phyloP scores from a whole-genome alignment of 371 early-diverging fungal genomes.

The Apophysomyces sp. region DNA sequence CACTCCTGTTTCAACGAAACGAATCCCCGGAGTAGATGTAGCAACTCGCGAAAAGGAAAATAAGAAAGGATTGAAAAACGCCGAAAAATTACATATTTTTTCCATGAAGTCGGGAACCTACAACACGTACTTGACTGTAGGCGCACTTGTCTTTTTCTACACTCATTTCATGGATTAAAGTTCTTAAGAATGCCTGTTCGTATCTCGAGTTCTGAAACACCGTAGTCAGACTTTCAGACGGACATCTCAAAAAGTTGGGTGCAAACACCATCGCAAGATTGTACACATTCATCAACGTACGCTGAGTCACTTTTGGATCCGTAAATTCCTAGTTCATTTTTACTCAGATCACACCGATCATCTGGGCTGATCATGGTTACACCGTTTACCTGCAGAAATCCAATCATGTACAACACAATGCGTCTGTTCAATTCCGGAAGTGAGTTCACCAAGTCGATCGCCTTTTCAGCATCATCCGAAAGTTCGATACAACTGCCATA shows the following conservation, averaged over 20 bases:
- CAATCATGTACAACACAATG: conserved; percentile 79
- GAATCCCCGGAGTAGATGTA: too few species aligned
- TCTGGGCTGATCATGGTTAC: conserved; percentile 1
- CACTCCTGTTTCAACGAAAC: too few species aligned
- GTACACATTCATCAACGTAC: conserved; percentile 85
- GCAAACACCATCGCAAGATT: conserved; percentile 98
- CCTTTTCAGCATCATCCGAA: conserved; percentile 56
- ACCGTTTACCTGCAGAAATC: conserved; percentile 71
- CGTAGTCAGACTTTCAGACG: conserved; percentile 72
- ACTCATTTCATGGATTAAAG: conserved; percentile 28
- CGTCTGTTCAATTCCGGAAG: conserved; percentile 77
- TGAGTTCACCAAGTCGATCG: conserved; percentile 60
- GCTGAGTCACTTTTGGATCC: conserved; percentile 61
- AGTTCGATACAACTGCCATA: conserved; percentile 73
- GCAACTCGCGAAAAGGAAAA: too few species aligned
- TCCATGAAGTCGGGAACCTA: not conserved
- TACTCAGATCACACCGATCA: not conserved
- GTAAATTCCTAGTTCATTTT: conserved; percentile 60
- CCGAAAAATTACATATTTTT: not conserved
- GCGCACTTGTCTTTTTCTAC: conserved; percentile 25
- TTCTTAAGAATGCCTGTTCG: conserved; percentile 52
- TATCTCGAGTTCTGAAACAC: conserved; percentile 83
- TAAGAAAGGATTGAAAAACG: not conserved
- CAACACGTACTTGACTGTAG: conserved; percentile 3
- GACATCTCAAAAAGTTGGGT: conserved; percentile 90